These are phyloP conservation scores for Podospora pseudopauciseta DNA, from an alignment of 495 filamentous ascomycete genomes.

Conservation along the genomic window DNA sequence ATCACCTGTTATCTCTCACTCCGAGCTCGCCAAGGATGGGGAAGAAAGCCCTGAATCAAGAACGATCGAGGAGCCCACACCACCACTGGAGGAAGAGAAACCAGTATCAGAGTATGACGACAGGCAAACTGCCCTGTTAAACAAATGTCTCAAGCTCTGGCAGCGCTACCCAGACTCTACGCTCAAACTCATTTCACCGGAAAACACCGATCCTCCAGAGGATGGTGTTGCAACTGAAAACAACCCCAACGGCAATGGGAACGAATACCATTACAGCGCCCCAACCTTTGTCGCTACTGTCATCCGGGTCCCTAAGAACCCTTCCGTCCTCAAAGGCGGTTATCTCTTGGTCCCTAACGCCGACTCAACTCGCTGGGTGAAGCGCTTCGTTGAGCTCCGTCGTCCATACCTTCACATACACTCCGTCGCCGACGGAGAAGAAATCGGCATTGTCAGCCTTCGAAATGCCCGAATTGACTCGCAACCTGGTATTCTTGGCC, in stretches of 20 bases:
- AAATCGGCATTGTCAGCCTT: conserved; percentile 82
- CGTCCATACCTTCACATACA: conserved; percentile 91
- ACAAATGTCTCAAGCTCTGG: conserved; percentile 76
- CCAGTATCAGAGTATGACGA: conserved; percentile 48
- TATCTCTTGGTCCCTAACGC: conserved; percentile 76
- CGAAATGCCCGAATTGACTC: conserved; percentile 81
- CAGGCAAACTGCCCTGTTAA: conserved; percentile 56
- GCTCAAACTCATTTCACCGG: conserved; percentile 66
- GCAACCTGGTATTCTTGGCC: conserved; percentile 75
- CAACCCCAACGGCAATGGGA: conserved; percentile 2
- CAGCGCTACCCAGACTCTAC: conserved; percentile 67
- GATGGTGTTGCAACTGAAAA: conserved; percentile 49
- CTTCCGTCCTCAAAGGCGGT: conserved; percentile 73
- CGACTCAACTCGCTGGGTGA: conserved; percentile 75
- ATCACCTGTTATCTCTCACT: not conserved
- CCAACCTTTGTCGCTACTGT: conserved; percentile 66
- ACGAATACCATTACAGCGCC: conserved; percentile 16
- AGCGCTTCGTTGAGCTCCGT: conserved; percentile 88
- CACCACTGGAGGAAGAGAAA: conserved; percentile 35
- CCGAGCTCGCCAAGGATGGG: not conserved
- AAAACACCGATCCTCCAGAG: conserved; percentile 70
- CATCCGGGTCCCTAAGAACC: conserved; percentile 66
- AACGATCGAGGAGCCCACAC: conserved; percentile 11
- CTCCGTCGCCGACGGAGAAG: conserved; percentile 77
- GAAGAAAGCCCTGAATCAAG: conserved; percentile 10